Percentiles rank a stretch among this genome's conserved stretches.
Evolutionary conservation across 768 basidiomycete genomes (phyloP).

Genomic region (Aureoboletus auriporus): DNA sequence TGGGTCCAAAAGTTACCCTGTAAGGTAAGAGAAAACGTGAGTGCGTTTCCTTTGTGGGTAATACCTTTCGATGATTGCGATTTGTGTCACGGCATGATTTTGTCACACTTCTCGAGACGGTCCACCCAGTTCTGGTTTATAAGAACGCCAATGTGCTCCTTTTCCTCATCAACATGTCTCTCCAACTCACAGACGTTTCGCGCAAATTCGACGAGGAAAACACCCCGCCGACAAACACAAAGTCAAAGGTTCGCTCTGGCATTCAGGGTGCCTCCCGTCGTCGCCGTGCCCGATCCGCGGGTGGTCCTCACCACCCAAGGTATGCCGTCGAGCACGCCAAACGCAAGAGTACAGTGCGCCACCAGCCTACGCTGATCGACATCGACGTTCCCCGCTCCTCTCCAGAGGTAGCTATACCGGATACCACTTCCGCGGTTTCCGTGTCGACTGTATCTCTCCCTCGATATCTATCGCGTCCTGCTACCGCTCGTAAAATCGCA

Average conservation of each 20-base stretch:
- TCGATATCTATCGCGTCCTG: conserved; percentile 21
- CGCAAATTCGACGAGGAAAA: conserved; percentile 30
- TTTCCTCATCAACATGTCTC: conserved; percentile 22
- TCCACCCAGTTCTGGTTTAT: conserved; percentile 19
- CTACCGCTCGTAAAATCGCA: conserved; percentile 8
- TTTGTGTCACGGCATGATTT: conserved; percentile 25
- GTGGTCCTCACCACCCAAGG: conserved; percentile 28
- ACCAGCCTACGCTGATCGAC: conserved; percentile 20
- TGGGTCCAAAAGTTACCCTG: conserved; percentile 30
- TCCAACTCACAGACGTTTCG: conserved; percentile 21
- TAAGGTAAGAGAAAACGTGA: conserved; percentile 9
- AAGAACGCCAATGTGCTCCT: conserved; percentile 15
- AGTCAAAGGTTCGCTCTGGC: conserved; percentile 22
- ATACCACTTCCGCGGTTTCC: conserved; percentile 4
- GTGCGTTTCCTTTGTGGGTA: conserved; percentile 14
- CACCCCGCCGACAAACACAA: conserved; percentile 8
- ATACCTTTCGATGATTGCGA: conserved; percentile 27
- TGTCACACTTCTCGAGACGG: conserved; percentile 22
- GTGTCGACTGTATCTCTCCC: conserved; percentile 17
- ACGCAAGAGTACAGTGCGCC: conserved; percentile 22
- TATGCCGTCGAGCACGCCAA: conserved; percentile 38
- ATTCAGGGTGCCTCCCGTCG: conserved; percentile 35
- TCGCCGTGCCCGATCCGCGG: conserved; percentile 35
- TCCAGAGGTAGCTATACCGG: conserved; percentile 1
- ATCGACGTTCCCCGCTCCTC: conserved; percentile 27